Conservation (phyloP, 179 eudicot genomes). For the Amaranthus tricolor region DNA sequence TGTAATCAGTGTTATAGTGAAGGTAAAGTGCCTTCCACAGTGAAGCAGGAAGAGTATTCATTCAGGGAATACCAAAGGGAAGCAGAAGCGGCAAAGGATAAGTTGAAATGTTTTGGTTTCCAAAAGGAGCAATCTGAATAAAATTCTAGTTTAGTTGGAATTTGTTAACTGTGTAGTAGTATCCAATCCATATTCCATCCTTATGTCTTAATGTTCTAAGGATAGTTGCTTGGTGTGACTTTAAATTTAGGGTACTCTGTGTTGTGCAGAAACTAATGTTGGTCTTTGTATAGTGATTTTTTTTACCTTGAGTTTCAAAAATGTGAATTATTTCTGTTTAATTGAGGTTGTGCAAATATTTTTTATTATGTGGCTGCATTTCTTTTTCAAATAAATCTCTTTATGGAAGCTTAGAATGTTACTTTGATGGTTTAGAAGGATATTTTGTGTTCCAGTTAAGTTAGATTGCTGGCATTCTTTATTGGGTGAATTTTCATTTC, state of each 20-base stretch:
- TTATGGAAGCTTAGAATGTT: no score
- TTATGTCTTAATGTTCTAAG: not conserved
- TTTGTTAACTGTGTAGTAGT: constrained; percentile 23
- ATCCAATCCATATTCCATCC: not conserved
- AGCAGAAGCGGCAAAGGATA: constrained; percentile 77
- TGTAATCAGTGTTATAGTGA: constrained; percentile 89
- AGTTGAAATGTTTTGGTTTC: constrained; percentile 68
- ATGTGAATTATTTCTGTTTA: constrained; percentile 23
- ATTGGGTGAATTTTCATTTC: no score
- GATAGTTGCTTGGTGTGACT: constrained; percentile 47
- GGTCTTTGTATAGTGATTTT: constrained; percentile 42
- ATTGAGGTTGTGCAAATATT: not conserved
- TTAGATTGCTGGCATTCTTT: no score
- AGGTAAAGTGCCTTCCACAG: constrained; percentile 84
- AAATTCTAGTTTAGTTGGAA: constrained; percentile 30
- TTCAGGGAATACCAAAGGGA: constrained; percentile 83
- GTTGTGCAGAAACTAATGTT: constrained; percentile 38
- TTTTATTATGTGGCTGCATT: no score
- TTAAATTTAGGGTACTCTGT: constrained; percentile 33
- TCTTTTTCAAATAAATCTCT: no score
- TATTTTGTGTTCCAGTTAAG: no score
- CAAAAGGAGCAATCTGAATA: constrained; percentile 35
- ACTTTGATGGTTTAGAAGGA: no score
- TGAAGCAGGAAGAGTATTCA: constrained; percentile 74
- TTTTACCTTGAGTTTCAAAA: not conserved